Percentiles rank a stretch among this genome's conserved stretches.
These are phyloP conservation scores for Elsinoe perseae DNA, from an alignment of 2,329 filamentous ascomycete species.

Conservation along the genomic window DNA sequence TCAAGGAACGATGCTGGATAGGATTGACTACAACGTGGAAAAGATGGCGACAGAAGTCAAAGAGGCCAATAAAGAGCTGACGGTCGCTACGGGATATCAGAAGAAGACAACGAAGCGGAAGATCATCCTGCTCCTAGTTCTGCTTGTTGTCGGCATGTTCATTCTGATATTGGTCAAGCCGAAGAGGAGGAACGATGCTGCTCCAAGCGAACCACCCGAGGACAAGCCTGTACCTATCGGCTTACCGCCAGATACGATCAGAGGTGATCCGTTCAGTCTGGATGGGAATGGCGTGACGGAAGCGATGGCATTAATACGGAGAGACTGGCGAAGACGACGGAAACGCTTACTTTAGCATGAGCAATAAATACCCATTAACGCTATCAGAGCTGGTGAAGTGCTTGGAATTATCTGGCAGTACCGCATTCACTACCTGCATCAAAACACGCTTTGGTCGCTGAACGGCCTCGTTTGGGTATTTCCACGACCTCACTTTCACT, in stretches of 20 bases:
- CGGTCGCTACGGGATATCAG: slow-evolving; percentile 81
- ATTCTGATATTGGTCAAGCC: slow-evolving; percentile 78
- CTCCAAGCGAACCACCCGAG: neutral
- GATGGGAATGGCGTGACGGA: neutral
- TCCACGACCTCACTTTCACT: neutral
- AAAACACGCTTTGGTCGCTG: neutral
- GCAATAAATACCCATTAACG: neutral
- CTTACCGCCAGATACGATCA: neutral
- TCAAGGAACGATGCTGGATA: slow-evolving; percentile 45
- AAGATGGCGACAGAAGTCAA: slow-evolving; percentile 91
- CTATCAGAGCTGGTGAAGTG: neutral
- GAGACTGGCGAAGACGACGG: slow-evolving; percentile 8
- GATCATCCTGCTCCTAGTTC: slow-evolving; percentile 77
- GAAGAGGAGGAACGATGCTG: slow-evolving; percentile 36
- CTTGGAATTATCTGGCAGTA: neutral
- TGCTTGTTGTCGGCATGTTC: slow-evolving; percentile 79
- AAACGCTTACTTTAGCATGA: neutral
- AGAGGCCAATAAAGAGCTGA: slow-evolving; percentile 84
- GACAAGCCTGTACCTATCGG: neutral
- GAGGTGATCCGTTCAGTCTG: slow-evolving; percentile 9
- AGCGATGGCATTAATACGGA: neutral
- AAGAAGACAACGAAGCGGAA: slow-evolving; percentile 82
- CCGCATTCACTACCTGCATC: neutral
- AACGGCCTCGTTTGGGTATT: neutral
- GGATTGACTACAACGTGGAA: slow-evolving; percentile 80